These are phyloP conservation scores for Colletotrichum sp. DNA, from an alignment of 2,329 filamentous ascomycete species.

Conservation along the genomic window DNA sequence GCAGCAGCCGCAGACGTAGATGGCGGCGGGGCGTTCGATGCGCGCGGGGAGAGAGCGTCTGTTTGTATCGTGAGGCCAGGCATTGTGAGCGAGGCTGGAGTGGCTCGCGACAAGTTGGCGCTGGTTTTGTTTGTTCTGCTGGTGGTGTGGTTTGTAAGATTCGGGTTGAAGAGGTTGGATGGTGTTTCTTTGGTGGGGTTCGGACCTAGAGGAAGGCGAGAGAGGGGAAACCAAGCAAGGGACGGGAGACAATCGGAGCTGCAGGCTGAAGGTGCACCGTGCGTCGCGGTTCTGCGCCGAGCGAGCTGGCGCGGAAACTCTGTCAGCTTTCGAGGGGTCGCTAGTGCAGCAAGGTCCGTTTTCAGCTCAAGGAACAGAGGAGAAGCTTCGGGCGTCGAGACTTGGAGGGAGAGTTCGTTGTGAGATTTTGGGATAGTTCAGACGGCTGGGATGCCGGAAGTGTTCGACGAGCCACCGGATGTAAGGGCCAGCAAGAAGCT, in stretches of 20 bases:
- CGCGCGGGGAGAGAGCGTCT: conserved; percentile 23
- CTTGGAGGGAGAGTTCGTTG: not conserved
- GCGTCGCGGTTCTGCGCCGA: not conserved
- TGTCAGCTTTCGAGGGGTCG: not conserved
- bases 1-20: not conserved
- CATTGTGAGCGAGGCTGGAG: conserved; percentile 27
- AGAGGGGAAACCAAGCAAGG: not conserved
- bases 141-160: not conserved
- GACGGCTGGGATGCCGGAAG: not conserved
- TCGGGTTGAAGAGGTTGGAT: not conserved
- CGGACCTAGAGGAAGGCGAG: not conserved
- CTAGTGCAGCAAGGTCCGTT: not conserved
- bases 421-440: not conserved
- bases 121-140: not conserved
- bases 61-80: conserved; percentile 33
- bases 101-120: not conserved
- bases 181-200: conserved; percentile 14
- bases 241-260: conserved; percentile 3
- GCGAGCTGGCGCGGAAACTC: not conserved
- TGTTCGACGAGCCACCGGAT: not conserved
- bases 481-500: not conserved
- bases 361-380: not conserved
- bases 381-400: not conserved
- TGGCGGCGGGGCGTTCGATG: conserved; percentile 23
- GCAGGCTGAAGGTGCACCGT: conserved; percentile 8